Evolutionary conservation across 495 filamentous ascomycete species (phyloP).

Genomic region (Tuber magnatum): DNA sequence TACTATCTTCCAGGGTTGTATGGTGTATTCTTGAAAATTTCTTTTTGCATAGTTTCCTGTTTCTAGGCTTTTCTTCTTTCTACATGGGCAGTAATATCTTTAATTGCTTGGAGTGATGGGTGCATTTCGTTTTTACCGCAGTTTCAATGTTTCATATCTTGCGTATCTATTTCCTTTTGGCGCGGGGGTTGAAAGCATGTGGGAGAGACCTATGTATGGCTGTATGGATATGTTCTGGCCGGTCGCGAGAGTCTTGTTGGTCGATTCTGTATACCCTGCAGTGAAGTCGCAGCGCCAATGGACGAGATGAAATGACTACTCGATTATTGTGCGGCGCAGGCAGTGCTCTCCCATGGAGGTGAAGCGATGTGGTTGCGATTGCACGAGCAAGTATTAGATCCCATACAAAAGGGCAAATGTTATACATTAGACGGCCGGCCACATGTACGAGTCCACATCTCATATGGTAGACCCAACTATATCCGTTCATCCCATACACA

Average conservation of each 20-base stretch:
- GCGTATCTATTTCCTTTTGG: constrained; percentile 17
- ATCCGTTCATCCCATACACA: not conserved
- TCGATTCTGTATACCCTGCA: constrained; percentile 14
- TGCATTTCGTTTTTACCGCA: constrained; percentile 35
- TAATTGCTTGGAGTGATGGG: constrained; percentile 37
- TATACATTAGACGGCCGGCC: not conserved
- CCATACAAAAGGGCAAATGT: not conserved
- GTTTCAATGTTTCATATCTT: constrained; percentile 17
- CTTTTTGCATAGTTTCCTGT: constrained; percentile 18
- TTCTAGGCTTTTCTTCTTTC: constrained; percentile 23
- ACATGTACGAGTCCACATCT: not conserved
- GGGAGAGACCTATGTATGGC: constrained; percentile 7
- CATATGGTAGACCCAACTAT: not conserved
- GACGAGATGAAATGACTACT: not conserved
- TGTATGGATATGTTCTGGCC: constrained; percentile 21
- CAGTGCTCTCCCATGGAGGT: not conserved
- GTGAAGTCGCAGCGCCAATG: constrained; percentile 26
- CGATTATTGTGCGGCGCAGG: not conserved
- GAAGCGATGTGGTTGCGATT: not conserved
- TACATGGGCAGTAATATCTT: constrained; percentile 36
- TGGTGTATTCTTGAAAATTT: constrained; percentile 28
- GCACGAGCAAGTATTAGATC: not conserved
- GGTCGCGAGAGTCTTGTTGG: constrained; percentile 30
- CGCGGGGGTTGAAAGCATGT: constrained; percentile 13
- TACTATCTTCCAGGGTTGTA: constrained; percentile 28